Conservation (phyloP, 2,329 filamentous ascomycete species). For the Xylariaceae sp. region DNA sequence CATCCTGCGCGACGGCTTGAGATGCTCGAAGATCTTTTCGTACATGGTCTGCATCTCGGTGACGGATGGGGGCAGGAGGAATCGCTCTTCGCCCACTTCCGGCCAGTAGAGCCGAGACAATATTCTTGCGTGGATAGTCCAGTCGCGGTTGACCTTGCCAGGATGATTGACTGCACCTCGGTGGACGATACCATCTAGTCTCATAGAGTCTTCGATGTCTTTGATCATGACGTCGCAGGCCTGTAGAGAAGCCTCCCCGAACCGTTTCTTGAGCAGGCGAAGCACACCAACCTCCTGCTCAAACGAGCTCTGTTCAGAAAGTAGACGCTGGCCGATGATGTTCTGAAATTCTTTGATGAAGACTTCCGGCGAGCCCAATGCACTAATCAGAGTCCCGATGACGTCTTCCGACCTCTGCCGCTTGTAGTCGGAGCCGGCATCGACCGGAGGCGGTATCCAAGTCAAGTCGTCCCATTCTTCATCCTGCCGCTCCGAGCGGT, state of each 20-base stretch:
- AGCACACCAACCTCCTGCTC: conserved; percentile 76
- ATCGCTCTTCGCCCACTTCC: conserved; percentile 61
- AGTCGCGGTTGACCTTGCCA: conserved; percentile 21
- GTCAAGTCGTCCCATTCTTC: conserved; percentile 83
- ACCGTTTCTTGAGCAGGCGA: conserved; percentile 78
- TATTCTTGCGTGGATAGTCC: conserved; percentile 68
- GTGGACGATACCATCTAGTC: conserved; percentile 62
- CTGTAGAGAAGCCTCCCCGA: conserved; percentile 79
- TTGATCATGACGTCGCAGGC: conserved; percentile 96
- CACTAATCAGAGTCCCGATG: conserved; percentile 79
- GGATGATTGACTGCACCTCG: conserved; percentile 27
- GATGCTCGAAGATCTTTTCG: conserved; percentile 64
- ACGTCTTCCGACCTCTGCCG: conserved; percentile 85
- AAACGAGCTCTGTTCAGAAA: conserved; percentile 60
- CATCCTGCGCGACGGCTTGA: conserved; percentile 79
- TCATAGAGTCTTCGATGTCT: conserved; percentile 77
- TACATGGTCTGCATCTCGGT: conserved; percentile 60
- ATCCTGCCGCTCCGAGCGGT: conserved; percentile 43
- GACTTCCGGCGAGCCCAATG: conserved; percentile 81
- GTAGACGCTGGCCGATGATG: conserved; percentile 76
- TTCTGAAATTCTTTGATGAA: conserved; percentile 93
- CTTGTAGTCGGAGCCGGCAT: conserved; percentile 87
- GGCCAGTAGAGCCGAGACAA: conserved; percentile 94
- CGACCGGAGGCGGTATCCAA: conserved; percentile 88
- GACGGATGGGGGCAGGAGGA: conserved; percentile 54